phyloP scores from a whole-genome alignment of 257 asterid genomes.

The Solanum pimpinellifolium region DNA sequence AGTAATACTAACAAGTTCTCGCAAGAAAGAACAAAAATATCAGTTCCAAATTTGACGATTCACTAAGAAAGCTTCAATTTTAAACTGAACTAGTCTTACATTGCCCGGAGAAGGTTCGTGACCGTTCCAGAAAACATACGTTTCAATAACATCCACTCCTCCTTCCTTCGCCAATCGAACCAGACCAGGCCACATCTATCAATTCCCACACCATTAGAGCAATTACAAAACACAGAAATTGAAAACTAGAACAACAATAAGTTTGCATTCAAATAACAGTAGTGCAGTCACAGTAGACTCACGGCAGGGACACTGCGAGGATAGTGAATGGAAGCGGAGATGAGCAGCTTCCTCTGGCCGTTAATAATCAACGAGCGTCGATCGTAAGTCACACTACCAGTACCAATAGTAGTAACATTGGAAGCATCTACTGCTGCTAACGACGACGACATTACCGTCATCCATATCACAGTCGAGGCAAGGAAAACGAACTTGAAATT shows the following conservation, averaged over 20 bases:
- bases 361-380: conserved; percentile 73
- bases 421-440: not conserved
- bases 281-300: not conserved
- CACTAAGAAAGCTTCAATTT: not conserved
- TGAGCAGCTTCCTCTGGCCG: conserved; percentile 72
- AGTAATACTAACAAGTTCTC: conserved; percentile 46
- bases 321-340: conserved; percentile 85
- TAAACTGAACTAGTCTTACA: conserved; percentile 21
- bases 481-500: not conserved
- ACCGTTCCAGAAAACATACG: conserved; percentile 92
- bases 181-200: conserved; percentile 88
- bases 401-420: not conserved
- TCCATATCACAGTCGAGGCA: not conserved
- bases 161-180: conserved; percentile 81
- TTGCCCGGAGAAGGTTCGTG: conserved; percentile 75
- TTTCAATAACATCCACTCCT: conserved; percentile 72
- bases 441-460: not conserved
- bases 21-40: not conserved
- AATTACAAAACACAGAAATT: not conserved
- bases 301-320: conserved; percentile 97
- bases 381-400: conserved; percentile 49
- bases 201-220: not conserved
- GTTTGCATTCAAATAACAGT: not conserved
- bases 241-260: not conserved
- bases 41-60: not conserved